Percentiles rank a stretch among this genome's conserved stretches.
Conservation (phyloP, 371 early-diverging fungal genomes). For the Mucor irregularis region DNA sequence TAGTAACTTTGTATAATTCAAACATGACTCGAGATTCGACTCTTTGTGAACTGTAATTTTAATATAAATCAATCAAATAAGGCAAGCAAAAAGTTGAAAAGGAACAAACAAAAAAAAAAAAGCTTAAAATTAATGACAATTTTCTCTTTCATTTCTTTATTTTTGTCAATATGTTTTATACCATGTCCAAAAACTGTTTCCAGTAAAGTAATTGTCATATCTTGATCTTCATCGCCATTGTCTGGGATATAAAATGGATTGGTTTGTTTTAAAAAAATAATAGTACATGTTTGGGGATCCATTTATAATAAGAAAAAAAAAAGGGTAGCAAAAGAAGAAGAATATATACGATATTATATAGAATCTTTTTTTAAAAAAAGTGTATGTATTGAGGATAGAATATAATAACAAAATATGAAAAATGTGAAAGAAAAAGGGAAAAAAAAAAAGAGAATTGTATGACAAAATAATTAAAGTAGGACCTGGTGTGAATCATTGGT, state of each 20-base stretch:
- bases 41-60: conserved; percentile 16
- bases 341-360: no score
- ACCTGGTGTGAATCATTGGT: no score
- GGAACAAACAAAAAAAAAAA: conserved; percentile 2
- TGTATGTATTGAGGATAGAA: no score
- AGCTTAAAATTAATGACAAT: conserved; percentile 4
- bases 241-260: conserved; percentile 17
- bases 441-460: neutral
- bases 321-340: neutral
- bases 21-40: conserved; percentile 19
- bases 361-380: no score
- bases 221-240: conserved; percentile 16
- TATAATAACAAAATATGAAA: no score
- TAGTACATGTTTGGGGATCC: conserved; percentile 23
- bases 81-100: neutral
- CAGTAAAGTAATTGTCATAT: conserved; percentile 6
- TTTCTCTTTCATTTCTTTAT: neutral
- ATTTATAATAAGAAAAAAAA: conserved; percentile 2
- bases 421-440: no score
- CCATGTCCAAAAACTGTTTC: conserved; percentile 22
- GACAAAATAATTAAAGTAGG: conserved; percentile 6
- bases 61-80: neutral
- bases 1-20: conserved; percentile 17
- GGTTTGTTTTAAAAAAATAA: conserved; percentile 19
- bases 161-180: conserved; percentile 1